phyloP scores from a whole-genome alignment of 1,284 basidiomycete species.

The Amylostereum chailletii region DNA sequence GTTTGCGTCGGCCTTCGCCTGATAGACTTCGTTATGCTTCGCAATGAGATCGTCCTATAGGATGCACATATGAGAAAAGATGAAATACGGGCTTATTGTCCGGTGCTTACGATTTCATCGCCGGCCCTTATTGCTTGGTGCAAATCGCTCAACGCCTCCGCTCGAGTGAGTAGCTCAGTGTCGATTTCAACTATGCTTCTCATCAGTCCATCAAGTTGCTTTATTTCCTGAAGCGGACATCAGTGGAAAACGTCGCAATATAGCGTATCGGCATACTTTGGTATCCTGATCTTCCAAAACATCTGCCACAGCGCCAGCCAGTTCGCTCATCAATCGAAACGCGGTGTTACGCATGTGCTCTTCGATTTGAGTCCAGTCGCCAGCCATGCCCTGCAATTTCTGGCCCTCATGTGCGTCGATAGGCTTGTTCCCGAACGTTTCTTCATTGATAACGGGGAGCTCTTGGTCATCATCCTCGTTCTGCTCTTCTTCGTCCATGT shows the following conservation, averaged over 20 bases:
- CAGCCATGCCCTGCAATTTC: slow-evolving; percentile 44
- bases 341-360: slow-evolving; percentile 34
- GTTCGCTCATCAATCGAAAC: slow-evolving; percentile 40
- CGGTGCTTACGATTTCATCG: slow-evolving; percentile 44
- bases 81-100: slow-evolving; percentile 7
- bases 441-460: slow-evolving; percentile 33
- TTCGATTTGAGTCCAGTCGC: slow-evolving; percentile 51
- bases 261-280: slow-evolving; percentile 28
- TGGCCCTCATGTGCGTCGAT: slow-evolving; percentile 38
- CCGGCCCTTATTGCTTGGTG: slow-evolving; percentile 44
- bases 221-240: slow-evolving; percentile 34
- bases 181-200: slow-evolving; percentile 58
- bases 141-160: slow-evolving; percentile 44
- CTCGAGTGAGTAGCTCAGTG: slow-evolving; percentile 47
- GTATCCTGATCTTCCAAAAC: slow-evolving; percentile 44
- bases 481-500: slow-evolving; percentile 30
- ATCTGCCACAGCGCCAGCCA: slow-evolving; percentile 56
- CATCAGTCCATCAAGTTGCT: slow-evolving; percentile 55
- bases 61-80: slow-evolving; percentile 1
- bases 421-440: slow-evolving; percentile 54
- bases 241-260: background rate
- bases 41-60: slow-evolving; percentile 38
- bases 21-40: slow-evolving; percentile 36
- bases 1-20: slow-evolving; percentile 38
- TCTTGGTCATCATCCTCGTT: slow-evolving; percentile 10